Percentiles rank a stretch among this genome's conserved stretches.
phyloP scores from a whole-genome alignment of 176 grass and related monocot species.

The Secale cereale region DNA sequence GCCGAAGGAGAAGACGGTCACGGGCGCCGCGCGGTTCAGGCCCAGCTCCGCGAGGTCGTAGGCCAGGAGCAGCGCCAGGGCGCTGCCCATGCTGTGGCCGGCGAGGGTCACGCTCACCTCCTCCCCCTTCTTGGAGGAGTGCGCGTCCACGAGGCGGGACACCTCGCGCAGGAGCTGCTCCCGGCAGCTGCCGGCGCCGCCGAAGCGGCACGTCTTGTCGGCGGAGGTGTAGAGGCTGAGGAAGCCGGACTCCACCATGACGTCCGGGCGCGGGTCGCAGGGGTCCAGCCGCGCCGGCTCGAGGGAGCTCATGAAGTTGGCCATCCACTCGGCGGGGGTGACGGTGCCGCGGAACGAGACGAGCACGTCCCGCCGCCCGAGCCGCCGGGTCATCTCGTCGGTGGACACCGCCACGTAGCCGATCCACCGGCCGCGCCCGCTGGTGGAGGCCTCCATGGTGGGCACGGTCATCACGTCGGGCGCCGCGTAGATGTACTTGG shows the following conservation, averaged over 20 bases:
- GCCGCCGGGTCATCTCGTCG: conserved; percentile 42
- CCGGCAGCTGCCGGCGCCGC: conserved; percentile 62
- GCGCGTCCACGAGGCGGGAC: conserved; percentile 32
- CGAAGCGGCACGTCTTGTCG: conserved; percentile 62
- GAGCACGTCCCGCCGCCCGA: conserved; percentile 67
- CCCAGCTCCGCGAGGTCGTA: conserved; percentile 81
- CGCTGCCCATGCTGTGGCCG: conserved; percentile 91
- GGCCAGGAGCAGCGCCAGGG: conserved; percentile 59
- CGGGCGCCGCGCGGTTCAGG: conserved; percentile 43
- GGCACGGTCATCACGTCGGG: conserved; percentile 52
- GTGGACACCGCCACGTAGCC: conserved; percentile 63
- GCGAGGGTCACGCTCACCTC: conserved; percentile 69
- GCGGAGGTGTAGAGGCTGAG: conserved; percentile 86
- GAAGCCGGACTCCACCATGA: conserved; percentile 83
- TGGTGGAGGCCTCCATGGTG: conserved; percentile 33
- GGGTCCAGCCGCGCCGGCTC: conserved; percentile 66
- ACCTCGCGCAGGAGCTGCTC: conserved; percentile 85
- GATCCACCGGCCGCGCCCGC: conserved; percentile 56
- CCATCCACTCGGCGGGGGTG: conserved; percentile 62
- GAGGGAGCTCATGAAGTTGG: conserved; percentile 89
- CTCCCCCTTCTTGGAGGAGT: background rate
- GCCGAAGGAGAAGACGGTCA: conserved; percentile 87
- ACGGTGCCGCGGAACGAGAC: conserved; percentile 84
- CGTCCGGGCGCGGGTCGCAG: conserved; percentile 45
- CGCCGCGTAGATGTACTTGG: conserved; percentile 65